Percentiles rank a stretch among this genome's conserved stretches.
Conservation (phyloP, 73 alveolate species). For the Paraurostyla sp. region DNA sequence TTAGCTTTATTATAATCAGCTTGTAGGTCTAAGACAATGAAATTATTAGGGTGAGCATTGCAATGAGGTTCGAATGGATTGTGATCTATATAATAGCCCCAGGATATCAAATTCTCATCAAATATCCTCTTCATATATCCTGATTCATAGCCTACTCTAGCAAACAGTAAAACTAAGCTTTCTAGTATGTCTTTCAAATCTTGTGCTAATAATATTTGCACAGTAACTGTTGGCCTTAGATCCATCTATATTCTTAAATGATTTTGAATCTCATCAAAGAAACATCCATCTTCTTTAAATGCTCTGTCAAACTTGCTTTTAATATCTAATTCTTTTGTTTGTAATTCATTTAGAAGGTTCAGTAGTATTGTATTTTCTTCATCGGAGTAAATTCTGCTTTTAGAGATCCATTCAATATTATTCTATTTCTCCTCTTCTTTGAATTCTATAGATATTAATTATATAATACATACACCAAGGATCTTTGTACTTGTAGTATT, state of each 20-base stretch:
- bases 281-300: too few relatives aligned
- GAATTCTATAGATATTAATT: not conserved
- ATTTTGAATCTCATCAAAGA: too few relatives aligned
- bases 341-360: not conserved
- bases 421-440: not conserved
- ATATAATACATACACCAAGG: slow-evolving; percentile 45
- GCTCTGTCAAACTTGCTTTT: not conserved
- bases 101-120: slow-evolving; percentile 74
- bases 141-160: slow-evolving; percentile 80
- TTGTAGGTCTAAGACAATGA: slow-evolving; percentile 53
- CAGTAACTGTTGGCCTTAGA: too few relatives aligned
- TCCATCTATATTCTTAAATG: too few relatives aligned
- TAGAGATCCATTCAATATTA: slow-evolving; percentile 46
- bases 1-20: not conserved
- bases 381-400: not conserved
- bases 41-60: slow-evolving; percentile 87
- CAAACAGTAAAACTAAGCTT: slow-evolving; percentile 14
- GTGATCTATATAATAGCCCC: slow-evolving; percentile 90
- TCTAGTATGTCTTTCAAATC: not conserved
- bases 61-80: slow-evolving; percentile 83
- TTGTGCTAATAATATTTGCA: too few relatives aligned
- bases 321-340: not conserved
- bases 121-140: slow-evolving; percentile 78
- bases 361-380: slow-evolving; percentile 29
- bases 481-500: slow-evolving; percentile 24